These are phyloP conservation scores for Acanthamoeba sp. DNA, from an alignment of 208 protist genomes.

Conservation along the genomic window DNA sequence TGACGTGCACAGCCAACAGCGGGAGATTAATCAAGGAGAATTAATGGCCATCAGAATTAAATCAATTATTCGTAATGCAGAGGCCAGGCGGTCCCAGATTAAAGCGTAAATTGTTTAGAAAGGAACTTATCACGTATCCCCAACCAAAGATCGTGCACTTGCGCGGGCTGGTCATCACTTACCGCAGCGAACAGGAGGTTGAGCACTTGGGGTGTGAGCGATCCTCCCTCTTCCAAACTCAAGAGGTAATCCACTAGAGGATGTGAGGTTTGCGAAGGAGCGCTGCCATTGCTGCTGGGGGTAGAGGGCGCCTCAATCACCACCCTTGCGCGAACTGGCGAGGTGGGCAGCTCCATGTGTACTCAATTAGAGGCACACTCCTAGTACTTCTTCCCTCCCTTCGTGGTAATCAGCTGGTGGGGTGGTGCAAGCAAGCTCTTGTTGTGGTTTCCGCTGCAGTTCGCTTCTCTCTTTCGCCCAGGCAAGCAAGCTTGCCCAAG, in stretches of 20 bases:
- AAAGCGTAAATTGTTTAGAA: too few species aligned
- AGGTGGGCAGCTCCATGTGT: background rate
- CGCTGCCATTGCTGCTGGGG: background rate
- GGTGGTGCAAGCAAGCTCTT: too few species aligned
- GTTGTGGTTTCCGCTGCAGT: background rate
- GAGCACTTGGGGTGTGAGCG: constrained; percentile 13
- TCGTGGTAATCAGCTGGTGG: too few species aligned
- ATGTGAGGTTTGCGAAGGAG: background rate
- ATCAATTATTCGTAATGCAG: background rate
- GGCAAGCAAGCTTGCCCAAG: background rate
- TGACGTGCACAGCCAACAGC: background rate
- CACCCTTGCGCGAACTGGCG: background rate
- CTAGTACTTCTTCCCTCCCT: too few species aligned
- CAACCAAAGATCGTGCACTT: too few species aligned
- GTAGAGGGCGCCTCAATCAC: background rate
- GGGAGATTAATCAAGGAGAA: background rate
- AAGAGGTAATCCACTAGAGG: constrained; percentile 5
- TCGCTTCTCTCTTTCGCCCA: background rate
- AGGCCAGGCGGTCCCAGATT: background rate
- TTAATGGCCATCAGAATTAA: background rate
- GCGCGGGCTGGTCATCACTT: background rate
- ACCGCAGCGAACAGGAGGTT: constrained; percentile 46
- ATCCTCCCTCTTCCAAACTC: constrained; percentile 11
- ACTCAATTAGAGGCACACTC: too few species aligned
- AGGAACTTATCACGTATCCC: too few species aligned